phyloP scores from a whole-genome alignment of 768 basidiomycete species.

The Amanita polypyramis region DNA sequence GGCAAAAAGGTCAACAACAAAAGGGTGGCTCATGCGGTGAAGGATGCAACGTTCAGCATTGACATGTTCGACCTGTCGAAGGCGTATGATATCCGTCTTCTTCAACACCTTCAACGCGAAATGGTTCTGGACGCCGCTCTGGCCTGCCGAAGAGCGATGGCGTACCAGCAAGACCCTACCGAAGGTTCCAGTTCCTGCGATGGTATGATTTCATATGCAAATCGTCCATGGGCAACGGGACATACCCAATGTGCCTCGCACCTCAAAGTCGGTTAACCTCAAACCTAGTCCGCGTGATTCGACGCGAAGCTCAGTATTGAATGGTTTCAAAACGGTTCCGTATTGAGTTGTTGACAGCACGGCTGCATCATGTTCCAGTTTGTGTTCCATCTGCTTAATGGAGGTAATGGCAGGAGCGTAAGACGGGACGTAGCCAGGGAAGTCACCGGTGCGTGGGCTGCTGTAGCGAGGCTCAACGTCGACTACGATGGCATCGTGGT shows the following conservation, averaged over 20 bases:
- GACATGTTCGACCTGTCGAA: constrained; percentile 96
- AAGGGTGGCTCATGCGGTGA: constrained; percentile 85
- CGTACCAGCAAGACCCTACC: constrained; percentile 87
- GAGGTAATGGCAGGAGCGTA: constrained; percentile 9
- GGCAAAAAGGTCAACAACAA: constrained; percentile 92
- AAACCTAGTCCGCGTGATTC: constrained; percentile 48
- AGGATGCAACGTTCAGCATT: constrained; percentile 94
- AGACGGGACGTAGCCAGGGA: not conserved
- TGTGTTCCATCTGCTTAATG: not conserved
- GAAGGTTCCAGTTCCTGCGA: constrained; percentile 91
- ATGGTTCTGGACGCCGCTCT: constrained; percentile 42
- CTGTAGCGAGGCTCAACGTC: constrained; percentile 28
- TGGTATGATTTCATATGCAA: not conserved
- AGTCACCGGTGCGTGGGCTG: constrained; percentile 11
- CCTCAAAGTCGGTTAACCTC: constrained; percentile 70
- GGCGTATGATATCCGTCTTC: constrained; percentile 75
- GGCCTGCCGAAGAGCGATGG: constrained; percentile 40
- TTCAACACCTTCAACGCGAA: constrained; percentile 88
- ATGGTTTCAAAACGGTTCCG: constrained; percentile 1
- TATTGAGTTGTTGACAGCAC: constrained; percentile 1
- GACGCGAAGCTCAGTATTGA: not conserved
- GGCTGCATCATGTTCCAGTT: not conserved
- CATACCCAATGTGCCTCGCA: constrained; percentile 67
- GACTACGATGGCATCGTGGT: constrained; percentile 23
- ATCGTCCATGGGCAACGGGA: constrained; percentile 2